Percentiles rank a stretch among this genome's conserved stretches.
phyloP scores from a whole-genome alignment of 192 early-diverging fungal species.

The Coemansia sp. region DNA sequence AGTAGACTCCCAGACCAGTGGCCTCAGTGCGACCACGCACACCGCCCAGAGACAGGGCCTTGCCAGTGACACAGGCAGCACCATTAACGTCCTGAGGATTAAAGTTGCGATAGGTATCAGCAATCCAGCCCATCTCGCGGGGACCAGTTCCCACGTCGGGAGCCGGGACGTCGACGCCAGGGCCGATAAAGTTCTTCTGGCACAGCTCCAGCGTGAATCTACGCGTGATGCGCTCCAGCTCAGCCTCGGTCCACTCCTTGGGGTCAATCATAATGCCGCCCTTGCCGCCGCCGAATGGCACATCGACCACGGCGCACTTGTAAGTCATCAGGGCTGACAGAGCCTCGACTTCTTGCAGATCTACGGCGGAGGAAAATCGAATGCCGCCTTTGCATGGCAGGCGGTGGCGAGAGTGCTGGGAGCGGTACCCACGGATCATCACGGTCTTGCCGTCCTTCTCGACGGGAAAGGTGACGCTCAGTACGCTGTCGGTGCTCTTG shows the following conservation, averaged over 20 bases:
- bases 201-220: conserved; percentile 79
- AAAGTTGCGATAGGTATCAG: conserved; percentile 84
- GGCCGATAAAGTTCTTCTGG: conserved; percentile 85
- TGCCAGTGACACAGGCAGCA: conserved; percentile 81
- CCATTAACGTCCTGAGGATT: conserved; percentile 75
- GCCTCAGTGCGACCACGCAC: conserved; percentile 81
- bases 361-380: conserved; percentile 74
- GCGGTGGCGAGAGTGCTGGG: conserved; percentile 80
- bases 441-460: conserved; percentile 66
- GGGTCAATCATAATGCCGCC: conserved; percentile 82
- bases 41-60: conserved; percentile 74
- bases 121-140: conserved; percentile 85
- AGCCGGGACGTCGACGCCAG: conserved; percentile 79
- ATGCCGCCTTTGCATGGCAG: conserved; percentile 82
- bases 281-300: conserved; percentile 79
- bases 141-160: conserved; percentile 80
- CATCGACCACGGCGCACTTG: conserved; percentile 84
- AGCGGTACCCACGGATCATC: conserved; percentile 76
- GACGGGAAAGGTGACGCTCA: conserved; percentile 76
- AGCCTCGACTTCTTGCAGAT: conserved; percentile 79
- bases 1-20: conserved; percentile 80
- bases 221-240: conserved; percentile 79
- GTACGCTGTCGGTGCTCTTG: conserved; percentile 67
- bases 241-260: conserved; percentile 66
- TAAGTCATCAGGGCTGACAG: conserved; percentile 82